phyloP scores from a whole-genome alignment of 495 filamentous ascomycete species.

The Trichoderma asperelloides region DNA sequence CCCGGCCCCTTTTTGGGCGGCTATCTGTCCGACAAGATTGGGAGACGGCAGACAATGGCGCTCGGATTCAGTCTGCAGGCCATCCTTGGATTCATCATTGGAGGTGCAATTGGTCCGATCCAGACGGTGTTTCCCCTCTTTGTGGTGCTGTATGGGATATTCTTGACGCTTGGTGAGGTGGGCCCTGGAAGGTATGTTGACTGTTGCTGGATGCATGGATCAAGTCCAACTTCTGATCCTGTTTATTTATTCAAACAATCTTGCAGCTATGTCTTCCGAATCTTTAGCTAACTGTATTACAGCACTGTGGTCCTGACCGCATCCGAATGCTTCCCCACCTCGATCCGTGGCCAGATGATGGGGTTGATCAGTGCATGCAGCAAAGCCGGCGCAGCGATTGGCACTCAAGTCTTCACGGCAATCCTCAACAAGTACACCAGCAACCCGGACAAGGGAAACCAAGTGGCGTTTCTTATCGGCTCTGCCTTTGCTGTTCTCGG shows the following conservation, averaged over 20 bases:
- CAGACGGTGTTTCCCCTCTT: slow-evolving; percentile 40
- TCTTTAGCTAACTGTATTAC: background rate
- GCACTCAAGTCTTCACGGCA: background rate
- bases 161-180: slow-evolving; percentile 21
- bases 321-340: background rate
- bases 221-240: background rate
- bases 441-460: background rate
- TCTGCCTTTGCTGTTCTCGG: background rate
- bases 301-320: background rate
- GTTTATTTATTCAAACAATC: background rate
- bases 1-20: slow-evolving; percentile 41
- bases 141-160: slow-evolving; percentile 43
- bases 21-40: slow-evolving; percentile 39
- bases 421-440: background rate
- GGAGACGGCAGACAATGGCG: slow-evolving; percentile 38
- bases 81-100: slow-evolving; percentile 39
- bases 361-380: background rate
- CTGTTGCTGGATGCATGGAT: background rate
- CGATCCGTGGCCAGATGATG: background rate
- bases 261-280: too few relatives aligned
- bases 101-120: slow-evolving; percentile 33
- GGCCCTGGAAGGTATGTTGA: background rate
- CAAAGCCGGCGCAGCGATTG: background rate
- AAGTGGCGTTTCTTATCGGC: background rate
- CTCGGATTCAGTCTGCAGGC: slow-evolving; percentile 35